phyloP scores from a whole-genome alignment of 768 basidiomycete species.

The Tricholoma furcatifolium region DNA sequence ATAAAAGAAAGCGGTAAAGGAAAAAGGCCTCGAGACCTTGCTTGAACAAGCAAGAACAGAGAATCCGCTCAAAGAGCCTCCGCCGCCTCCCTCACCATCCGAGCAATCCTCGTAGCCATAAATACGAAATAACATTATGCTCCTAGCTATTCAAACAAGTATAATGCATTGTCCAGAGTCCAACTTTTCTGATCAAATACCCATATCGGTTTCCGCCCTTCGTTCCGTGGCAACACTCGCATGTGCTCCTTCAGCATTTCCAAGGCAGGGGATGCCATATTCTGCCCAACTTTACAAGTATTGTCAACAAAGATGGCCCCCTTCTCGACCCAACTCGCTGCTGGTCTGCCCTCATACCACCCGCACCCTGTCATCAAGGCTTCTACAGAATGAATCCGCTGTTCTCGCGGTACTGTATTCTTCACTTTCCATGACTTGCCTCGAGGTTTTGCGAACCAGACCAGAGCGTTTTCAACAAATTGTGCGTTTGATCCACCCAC shows the following conservation, averaged over 20 bases:
- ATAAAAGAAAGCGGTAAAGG: slow-evolving; percentile 71
- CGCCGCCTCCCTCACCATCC: slow-evolving; percentile 32
- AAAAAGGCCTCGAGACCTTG: slow-evolving; percentile 72
- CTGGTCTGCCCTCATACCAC: slow-evolving; percentile 24
- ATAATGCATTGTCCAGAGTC: background rate
- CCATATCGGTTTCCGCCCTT: slow-evolving; percentile 17
- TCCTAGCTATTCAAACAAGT: background rate
- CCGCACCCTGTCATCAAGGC: slow-evolving; percentile 48
- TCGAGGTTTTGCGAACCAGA: slow-evolving; percentile 31
- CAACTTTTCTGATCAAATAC: slow-evolving; percentile 14
- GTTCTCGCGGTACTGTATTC: slow-evolving; percentile 28
- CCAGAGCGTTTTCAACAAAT: slow-evolving; percentile 18
- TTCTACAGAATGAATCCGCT: slow-evolving; percentile 41
- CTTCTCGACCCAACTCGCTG: slow-evolving; percentile 16
- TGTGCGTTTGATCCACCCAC: background rate
- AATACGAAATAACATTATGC: background rate
- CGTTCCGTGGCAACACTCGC: background rate
- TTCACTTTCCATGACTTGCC: slow-evolving; percentile 25
- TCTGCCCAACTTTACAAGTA: slow-evolving; percentile 14
- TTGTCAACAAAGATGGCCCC: slow-evolving; percentile 41
- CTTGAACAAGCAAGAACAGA: slow-evolving; percentile 80
- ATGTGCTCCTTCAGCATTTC: slow-evolving; percentile 9
- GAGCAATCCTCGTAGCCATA: slow-evolving; percentile 4
- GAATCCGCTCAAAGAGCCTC: slow-evolving; percentile 68
- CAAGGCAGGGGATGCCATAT: slow-evolving; percentile 11